Percentiles rank a stretch among this genome's conserved stretches.
These are phyloP conservation scores for Suillus spraguei DNA, from an alignment of 768 basidiomycete species.

Conservation along the genomic window DNA sequence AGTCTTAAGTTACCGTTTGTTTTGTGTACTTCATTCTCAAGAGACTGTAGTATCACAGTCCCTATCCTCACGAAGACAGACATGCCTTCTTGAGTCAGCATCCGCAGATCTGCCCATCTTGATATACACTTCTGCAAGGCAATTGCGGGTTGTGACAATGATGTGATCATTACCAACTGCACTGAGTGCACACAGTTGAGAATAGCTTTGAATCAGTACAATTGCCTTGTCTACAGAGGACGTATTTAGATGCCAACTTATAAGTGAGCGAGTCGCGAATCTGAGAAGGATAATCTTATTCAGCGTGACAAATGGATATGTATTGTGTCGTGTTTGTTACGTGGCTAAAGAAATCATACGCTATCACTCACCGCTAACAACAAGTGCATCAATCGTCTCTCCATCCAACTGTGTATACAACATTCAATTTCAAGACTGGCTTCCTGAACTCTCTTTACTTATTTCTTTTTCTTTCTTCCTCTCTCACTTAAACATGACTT, in stretches of 20 bases:
- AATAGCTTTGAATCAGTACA: slow-evolving; percentile 30
- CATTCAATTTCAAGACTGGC: slow-evolving; percentile 33
- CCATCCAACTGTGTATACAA: slow-evolving; percentile 32
- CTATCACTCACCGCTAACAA: slow-evolving; percentile 20
- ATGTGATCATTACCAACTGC: slow-evolving; percentile 19
- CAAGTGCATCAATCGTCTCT: slow-evolving; percentile 30
- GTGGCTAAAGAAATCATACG: slow-evolving; percentile 15
- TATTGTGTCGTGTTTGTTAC: slow-evolving; percentile 29
- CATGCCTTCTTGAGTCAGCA: slow-evolving; percentile 39
- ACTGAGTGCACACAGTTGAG: slow-evolving; percentile 32
- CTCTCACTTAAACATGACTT: slow-evolving; percentile 53
- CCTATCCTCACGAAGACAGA: slow-evolving; percentile 27
- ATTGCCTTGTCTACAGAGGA: slow-evolving; percentile 10
- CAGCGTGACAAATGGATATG: slow-evolving; percentile 15
- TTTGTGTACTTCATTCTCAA: slow-evolving; percentile 33
- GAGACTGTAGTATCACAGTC: slow-evolving; percentile 36
- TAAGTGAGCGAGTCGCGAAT: too few species aligned
- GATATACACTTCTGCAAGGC: slow-evolving; percentile 38
- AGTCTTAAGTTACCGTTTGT: slow-evolving; percentile 29
- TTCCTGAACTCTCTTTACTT: slow-evolving; percentile 32
- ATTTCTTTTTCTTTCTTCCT: slow-evolving; percentile 29
- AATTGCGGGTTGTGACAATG: slow-evolving; percentile 11
- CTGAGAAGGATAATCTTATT: too few species aligned
- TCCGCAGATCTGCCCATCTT: slow-evolving; percentile 36
- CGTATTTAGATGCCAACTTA: too few species aligned